Evolutionary conservation across 176 grass and related monocot genomes (phyloP), one percentile per base, ranked within the genome.

Genomic region (Oropetium thomaeum): DNA sequence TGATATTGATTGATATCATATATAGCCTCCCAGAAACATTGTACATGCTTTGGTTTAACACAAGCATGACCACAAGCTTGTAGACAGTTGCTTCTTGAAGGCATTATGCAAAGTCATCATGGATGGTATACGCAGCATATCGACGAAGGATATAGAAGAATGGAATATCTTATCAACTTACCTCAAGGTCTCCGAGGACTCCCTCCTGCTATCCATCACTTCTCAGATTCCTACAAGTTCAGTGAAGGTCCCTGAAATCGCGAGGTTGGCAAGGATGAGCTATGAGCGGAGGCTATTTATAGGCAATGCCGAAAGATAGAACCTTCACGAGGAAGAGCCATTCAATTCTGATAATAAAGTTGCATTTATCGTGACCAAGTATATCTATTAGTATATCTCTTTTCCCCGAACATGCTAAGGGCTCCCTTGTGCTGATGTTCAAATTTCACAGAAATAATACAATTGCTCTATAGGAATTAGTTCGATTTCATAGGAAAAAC

Each of bases 111-210:
- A 17, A 48, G 3, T 5, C 45, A 52, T 22, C 45, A 52, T 52
- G 49, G 5, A 7, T 22, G 22, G 20, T 52, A 22, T 7, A 37
- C 35, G 35, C 35, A 37, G 55, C 67, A 62, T 72, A 72, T 72
- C 13, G 53, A 63, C 38, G 42, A 72, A 66, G 5, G 45, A 40
- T 59, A 65, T 59, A 65, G 35, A 62, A 68, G 49, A 85, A 67
- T 69, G 72, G 41, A 55, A 71, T 78, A 38, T 33, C 45, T 54
- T 60, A 69, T 62, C 82, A 70, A 77, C 82, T 77, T 80, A 87
- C 87, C 87, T 86, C 73, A 82, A 62, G 42, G 73, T 86, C 53
- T 90, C 87, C 54, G 87, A 78, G 69, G 79, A 59, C 65, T 85
- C 87, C 71, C 71, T 71, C 60, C 82, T 80, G 82, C 13, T 20